Conservation (phyloP, 306 rosid genomes). For the Quercus engelmannii region DNA sequence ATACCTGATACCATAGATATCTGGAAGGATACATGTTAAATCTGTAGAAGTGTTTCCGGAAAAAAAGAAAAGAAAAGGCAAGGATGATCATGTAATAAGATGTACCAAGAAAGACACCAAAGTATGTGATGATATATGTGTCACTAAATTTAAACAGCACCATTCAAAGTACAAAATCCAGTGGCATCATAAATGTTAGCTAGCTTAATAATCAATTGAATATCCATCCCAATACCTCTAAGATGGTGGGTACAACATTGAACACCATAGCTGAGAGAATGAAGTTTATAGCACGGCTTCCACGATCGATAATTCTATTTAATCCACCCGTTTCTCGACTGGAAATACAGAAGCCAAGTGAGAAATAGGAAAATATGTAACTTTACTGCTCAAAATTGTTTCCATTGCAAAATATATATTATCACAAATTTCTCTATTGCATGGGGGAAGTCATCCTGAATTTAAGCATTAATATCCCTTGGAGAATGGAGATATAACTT, state of each 20-base stretch:
- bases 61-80: constrained; percentile 22
- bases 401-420: background rate
- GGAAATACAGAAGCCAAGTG: constrained; percentile 20
- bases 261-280: constrained; percentile 96
- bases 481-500: background rate
- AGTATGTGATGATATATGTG: constrained; percentile 3
- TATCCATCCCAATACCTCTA: constrained; percentile 65
- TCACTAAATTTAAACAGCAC: constrained; percentile 1
- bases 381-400: constrained; percentile 6
- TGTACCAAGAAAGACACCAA: constrained; percentile 5
- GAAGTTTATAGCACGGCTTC: constrained; percentile 95
- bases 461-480: background rate
- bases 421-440: background rate
- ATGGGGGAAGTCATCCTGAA: background rate
- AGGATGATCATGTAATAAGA: constrained; percentile 26
- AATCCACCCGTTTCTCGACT: constrained; percentile 98
- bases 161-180: constrained; percentile 4
- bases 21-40: constrained; percentile 68
- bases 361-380: constrained; percentile 2
- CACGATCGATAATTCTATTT: constrained; percentile 94
- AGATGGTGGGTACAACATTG: constrained; percentile 88
- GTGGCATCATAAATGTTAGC: constrained; percentile 1
- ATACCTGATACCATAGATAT: constrained; percentile 99
- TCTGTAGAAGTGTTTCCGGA: constrained; percentile 45
- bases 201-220: constrained; percentile 18